Percentiles rank a stretch among this genome's conserved stretches.
phyloP scores from a whole-genome alignment of 2,329 filamentous ascomycete species.

The Diaporthe destruens region DNA sequence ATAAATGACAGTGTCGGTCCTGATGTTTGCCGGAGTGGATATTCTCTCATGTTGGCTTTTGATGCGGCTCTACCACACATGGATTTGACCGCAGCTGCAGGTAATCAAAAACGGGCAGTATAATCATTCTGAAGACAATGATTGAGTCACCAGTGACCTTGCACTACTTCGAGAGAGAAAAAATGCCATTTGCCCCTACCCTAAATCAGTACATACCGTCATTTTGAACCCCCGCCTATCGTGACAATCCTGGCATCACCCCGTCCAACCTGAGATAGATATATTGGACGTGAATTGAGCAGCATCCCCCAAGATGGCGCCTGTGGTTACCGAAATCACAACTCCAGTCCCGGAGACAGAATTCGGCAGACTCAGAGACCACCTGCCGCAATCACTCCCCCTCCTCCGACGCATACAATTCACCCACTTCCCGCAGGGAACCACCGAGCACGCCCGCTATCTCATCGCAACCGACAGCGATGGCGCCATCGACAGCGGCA shows the following conservation, averaged over 20 bases:
- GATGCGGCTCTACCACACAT: neutral
- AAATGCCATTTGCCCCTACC: neutral
- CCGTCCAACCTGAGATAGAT: neutral
- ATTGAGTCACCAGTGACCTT: slow-evolving; percentile 22
- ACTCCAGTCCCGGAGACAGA: slow-evolving; percentile 50
- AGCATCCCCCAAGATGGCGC: slow-evolving; percentile 27
- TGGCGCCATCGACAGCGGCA: neutral
- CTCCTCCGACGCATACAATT: slow-evolving; percentile 75
- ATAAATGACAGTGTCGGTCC: neutral
- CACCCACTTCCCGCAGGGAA: slow-evolving; percentile 56
- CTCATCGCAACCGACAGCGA: slow-evolving; percentile 51
- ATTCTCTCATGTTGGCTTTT: slow-evolving; percentile 7
- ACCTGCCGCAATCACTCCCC: slow-evolving; percentile 70
- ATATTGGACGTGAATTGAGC: neutral
- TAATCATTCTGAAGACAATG: neutral
- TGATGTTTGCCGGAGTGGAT: slow-evolving; percentile 26
- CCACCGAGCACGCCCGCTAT: slow-evolving; percentile 58
- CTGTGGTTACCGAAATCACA: slow-evolving; percentile 43
- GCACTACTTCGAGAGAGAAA: neutral
- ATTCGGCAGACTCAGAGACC: slow-evolving; percentile 60
- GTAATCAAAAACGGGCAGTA: slow-evolving; percentile 13
- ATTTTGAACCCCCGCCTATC: neutral
- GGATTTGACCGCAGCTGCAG: slow-evolving; percentile 14
- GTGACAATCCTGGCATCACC: neutral
- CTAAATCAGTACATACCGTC: too few species aligned